Base-by-base conservation (phyloP, 2,329 filamentous ascomycete species). In the Trichoderma oligosporum region DNA sequence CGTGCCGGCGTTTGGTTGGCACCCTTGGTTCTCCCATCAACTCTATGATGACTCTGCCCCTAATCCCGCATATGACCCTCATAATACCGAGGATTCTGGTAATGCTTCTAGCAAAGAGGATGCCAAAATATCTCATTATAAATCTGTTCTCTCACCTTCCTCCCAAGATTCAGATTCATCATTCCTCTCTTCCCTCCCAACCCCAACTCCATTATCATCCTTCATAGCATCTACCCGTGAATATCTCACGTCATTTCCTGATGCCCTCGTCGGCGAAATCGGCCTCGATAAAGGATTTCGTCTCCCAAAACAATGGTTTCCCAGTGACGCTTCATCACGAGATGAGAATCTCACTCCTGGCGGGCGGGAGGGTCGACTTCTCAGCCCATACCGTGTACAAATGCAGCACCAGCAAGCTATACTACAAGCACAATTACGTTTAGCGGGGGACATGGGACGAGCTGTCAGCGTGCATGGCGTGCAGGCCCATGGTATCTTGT, bases 11-110 rank as follows among this genome's bases (percentile, higher is more conserved):
- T 93, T 92, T 71, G 89, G 89, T 18, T 92, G 89, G 88, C 89
- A 94, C 68, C 89, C 89, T 1, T 94, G 89, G 89, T 93, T 92
- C 70, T 87, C 88, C 1, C 78, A 93, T 69, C 85, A 89, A 62
- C 79, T 94, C 65, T 90, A 85, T 66, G 81, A 86, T 65, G 84
- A 89, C 68, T 70, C 67, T 18, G 67, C 67, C 35, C 27, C 67
- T 27, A 64, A 66, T 45, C 67, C 70, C 29, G 76, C 74, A 0
- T 78, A 74, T 58, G 68, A 70, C 54, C 63, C 66, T 2, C 55
- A 61, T 4, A 42, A 11, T 2, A 16, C 68, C 61, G 56, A 66
- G 53, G 27, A 56, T 18, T 53, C 41, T 18, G n/a, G n/a, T n/a
- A n/a, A 44, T 7, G 18, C 24, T 1, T 24, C 42, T 20, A 9